A percentile compares a stretch with the other conserved stretches of the same genome.
phyloP scores from a whole-genome alignment of 2,329 filamentous ascomycete genomes.

The Sporothrix dimorphospora region DNA sequence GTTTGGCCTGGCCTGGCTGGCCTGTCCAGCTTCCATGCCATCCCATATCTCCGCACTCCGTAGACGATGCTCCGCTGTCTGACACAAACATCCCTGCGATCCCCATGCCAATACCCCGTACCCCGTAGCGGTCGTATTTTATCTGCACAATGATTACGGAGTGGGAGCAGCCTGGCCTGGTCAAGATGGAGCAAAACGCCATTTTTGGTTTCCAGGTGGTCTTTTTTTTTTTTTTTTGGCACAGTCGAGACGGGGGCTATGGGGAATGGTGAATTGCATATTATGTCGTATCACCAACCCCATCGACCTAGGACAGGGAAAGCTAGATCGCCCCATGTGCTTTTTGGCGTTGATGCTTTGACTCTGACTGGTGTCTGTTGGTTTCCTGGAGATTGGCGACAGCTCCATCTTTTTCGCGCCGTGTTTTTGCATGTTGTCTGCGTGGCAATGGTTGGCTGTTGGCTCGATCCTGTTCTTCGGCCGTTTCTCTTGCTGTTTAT shows the following conservation, averaged over 20 bases:
- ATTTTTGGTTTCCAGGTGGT: background rate
- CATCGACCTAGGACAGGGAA: background rate
- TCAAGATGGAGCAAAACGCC: background rate
- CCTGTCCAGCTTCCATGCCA: conserved; percentile 6
- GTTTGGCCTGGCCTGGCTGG: background rate
- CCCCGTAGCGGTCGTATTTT: background rate
- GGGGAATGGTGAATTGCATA: background rate
- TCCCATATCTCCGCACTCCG: conserved; percentile 17
- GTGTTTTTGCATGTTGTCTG: background rate
- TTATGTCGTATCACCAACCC: background rate
- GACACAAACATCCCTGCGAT: conserved; percentile 20
- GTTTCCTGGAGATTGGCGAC: background rate
- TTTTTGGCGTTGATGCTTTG: background rate
- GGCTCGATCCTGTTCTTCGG: background rate
- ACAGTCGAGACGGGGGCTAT: background rate
- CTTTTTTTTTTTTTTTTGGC: background rate
- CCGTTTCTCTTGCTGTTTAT: background rate
- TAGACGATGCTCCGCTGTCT: conserved; percentile 14
- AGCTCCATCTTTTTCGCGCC: background rate
- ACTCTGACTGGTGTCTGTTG: background rate
- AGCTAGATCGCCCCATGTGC: background rate
- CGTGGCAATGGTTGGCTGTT: background rate
- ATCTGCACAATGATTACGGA: background rate
- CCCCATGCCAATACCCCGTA: conserved; percentile 13
- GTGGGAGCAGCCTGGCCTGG: background rate